Evolutionary conservation across 192 early-diverging fungal genomes (phyloP), one percentile per base, ranked within the genome.

Genomic region (Umbelopsis sp.): DNA sequence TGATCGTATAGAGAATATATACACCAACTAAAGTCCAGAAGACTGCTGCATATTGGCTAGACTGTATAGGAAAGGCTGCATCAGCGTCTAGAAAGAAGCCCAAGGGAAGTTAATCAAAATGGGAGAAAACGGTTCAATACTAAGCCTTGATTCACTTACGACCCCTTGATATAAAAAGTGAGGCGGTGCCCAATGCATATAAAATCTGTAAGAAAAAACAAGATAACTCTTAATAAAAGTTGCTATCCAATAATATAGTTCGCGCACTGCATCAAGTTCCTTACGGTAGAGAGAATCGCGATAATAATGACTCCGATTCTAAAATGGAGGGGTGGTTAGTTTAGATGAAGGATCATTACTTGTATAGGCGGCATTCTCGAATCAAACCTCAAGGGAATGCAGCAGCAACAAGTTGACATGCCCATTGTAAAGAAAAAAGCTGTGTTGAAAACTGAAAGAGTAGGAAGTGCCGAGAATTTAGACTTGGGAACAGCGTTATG

Each of bases 1-100:
- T 70, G 17, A 73, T 12, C 1, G 71, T 25, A 56, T 73, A 77
- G 1, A 77, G 41, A 17, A 70, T 26, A 34, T 34, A 41, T 20
- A 77, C 45, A 66, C 43, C 76, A 36, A 69, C 49, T 7, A 29
- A 16, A 20, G 69, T 54, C 56, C 72, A 77, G 31, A 67, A 77
- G 0, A 74, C 31, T 16, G 56, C 25, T 20, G 56, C n/a, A 32
- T 34, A 62, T 17, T 62, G 56, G 56, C n/a, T 62, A 31, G 56
- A 17, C 17, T 62, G 56, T 34, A 62, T 34, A 26, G 56, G 56
- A 32, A 29, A 62, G 12, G 26, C 17, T 20, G 56, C 24, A 4
- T 32, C 29, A 14, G 26, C 17, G 31, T 20, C 56, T 62, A 34
- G n/a, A 0, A 54, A 29, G 7, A 12, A 25, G 21, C 2, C n/a